Percentiles rank a stretch among this genome's conserved stretches.
phyloP scores from a whole-genome alignment of 1,284 basidiomycete genomes.

The Ceratorhiza oryzae-sativae region DNA sequence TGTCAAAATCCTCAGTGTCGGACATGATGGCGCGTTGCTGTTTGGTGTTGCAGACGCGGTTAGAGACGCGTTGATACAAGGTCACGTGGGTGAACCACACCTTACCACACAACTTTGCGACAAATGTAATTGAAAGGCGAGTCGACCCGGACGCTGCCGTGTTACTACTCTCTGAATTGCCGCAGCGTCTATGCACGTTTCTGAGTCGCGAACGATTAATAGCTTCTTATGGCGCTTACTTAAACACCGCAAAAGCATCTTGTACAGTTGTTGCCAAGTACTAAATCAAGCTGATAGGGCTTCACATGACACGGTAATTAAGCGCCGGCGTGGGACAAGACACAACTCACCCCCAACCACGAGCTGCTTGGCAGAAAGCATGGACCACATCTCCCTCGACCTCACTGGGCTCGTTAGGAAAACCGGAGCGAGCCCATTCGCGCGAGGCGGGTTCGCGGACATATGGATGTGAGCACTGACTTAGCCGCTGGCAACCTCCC shows the following conservation, averaged over 20 bases:
- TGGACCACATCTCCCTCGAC: constrained; percentile 21
- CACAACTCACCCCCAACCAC: background rate
- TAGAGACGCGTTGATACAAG: constrained; percentile 26
- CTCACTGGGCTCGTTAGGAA: constrained; percentile 27
- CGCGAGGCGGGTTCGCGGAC: constrained; percentile 29
- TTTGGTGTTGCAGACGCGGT: constrained; percentile 20
- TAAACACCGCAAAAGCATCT: background rate
- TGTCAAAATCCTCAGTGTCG: constrained; percentile 32
- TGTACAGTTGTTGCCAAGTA: background rate
- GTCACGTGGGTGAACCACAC: constrained; percentile 17
- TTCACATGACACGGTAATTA: constrained; percentile 10
- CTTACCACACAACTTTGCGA: background rate
- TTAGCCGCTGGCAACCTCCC: background rate
- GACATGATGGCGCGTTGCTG: constrained; percentile 26
- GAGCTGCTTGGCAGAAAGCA: background rate
- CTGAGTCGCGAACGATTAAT: background rate
- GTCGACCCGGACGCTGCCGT: background rate
- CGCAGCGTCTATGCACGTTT: background rate
- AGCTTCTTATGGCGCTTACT: background rate
- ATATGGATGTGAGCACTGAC: constrained; percentile 33
- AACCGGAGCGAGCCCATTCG: constrained; percentile 9
- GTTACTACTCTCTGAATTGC: background rate
- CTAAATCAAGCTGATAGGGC: too few species aligned
- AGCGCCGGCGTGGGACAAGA: constrained; percentile 10
- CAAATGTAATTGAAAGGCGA: background rate